Evolutionary conservation across 2,329 filamentous ascomycete species (phyloP).

Genomic region (Talaromyces sp.): DNA sequence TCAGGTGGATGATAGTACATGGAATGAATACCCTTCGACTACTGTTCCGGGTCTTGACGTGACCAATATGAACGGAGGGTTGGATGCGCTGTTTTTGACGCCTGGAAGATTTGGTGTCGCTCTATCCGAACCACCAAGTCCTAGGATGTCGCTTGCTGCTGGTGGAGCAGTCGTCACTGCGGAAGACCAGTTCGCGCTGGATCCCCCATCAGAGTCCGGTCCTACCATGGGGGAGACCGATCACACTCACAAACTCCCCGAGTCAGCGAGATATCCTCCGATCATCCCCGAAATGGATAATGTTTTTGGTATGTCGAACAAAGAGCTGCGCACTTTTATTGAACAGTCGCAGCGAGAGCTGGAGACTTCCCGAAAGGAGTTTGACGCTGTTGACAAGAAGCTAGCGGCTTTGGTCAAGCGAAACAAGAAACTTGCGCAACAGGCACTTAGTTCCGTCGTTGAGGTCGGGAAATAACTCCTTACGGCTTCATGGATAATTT

Average conservation of each 20-base stretch:
- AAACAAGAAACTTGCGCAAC: slow-evolving; percentile 44
- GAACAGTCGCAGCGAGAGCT: slow-evolving; percentile 59
- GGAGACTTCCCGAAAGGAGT: slow-evolving; percentile 67
- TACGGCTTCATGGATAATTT: background rate
- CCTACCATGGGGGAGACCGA: slow-evolving; percentile 41
- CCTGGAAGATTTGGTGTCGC: slow-evolving; percentile 45
- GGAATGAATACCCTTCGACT: slow-evolving; percentile 38
- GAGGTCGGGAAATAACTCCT: slow-evolving; percentile 20
- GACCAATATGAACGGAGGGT: slow-evolving; percentile 44
- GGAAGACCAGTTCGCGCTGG: slow-evolving; percentile 24
- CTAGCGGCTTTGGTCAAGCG: slow-evolving; percentile 39
- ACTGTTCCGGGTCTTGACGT: slow-evolving; percentile 39
- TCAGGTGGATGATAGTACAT: slow-evolving; percentile 28
- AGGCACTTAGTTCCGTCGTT: slow-evolving; percentile 33
- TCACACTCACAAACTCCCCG: slow-evolving; percentile 39
- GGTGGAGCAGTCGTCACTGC: slow-evolving; percentile 21
- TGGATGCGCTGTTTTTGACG: slow-evolving; percentile 44
- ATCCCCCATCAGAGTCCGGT: slow-evolving; percentile 21
- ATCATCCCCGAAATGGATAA: slow-evolving; percentile 37
- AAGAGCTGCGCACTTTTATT: slow-evolving; percentile 40
- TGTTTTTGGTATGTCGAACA: slow-evolving; percentile 41
- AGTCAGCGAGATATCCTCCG: slow-evolving; percentile 31
- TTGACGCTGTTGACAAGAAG: slow-evolving; percentile 50
- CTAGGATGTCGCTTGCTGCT: slow-evolving; percentile 10
- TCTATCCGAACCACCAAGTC: slow-evolving; percentile 35